These are phyloP conservation scores for Austropuccinia psidii DNA, from an alignment of 1,284 basidiomycete species.

Conservation along the genomic window DNA sequence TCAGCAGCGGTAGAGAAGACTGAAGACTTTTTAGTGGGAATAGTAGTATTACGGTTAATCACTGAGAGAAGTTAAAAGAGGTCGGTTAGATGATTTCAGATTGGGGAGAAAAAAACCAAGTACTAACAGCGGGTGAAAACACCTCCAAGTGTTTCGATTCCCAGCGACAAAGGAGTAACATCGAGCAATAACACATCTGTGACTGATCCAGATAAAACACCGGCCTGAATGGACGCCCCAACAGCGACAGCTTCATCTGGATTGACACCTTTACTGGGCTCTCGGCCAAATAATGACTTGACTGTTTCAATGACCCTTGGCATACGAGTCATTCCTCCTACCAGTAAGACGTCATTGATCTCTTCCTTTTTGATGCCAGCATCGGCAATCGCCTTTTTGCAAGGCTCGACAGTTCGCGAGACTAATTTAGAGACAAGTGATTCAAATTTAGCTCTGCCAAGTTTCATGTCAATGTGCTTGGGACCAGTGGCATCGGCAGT, in stretches of 20 bases:
- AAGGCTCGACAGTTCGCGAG: conserved; percentile 86
- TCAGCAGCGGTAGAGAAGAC: conserved; percentile 88
- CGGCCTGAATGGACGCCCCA: conserved; percentile 85
- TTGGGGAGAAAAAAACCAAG: background rate
- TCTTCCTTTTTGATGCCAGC: conserved; percentile 86
- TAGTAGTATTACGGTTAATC: conserved; percentile 89
- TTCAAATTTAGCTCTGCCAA: conserved; percentile 85
- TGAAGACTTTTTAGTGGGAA: conserved; percentile 98
- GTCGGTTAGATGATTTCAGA: background rate
- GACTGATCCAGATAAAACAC: conserved; percentile 91
- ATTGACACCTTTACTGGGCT: conserved; percentile 96
- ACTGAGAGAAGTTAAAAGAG: conserved; percentile 58
- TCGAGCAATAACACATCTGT: conserved; percentile 93
- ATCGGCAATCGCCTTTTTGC: conserved; percentile 88
- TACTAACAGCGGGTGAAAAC: conserved; percentile 71
- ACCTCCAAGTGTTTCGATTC: conserved; percentile 87
- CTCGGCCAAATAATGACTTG: conserved; percentile 82
- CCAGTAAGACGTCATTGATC: conserved; percentile 92
- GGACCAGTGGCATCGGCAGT: conserved; percentile 88
- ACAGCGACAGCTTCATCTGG: conserved; percentile 91
- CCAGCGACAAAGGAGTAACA: conserved; percentile 87
- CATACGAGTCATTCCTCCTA: conserved; percentile 98
- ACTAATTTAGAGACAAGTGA: conserved; percentile 72
- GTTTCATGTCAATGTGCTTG: conserved; percentile 89
- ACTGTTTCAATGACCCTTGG: conserved; percentile 90